A percentile compares a stretch with the other conserved stretches of the same genome.
Conservation (phyloP, 2,329 filamentous ascomycete species). For the Botrytis medusae region DNA sequence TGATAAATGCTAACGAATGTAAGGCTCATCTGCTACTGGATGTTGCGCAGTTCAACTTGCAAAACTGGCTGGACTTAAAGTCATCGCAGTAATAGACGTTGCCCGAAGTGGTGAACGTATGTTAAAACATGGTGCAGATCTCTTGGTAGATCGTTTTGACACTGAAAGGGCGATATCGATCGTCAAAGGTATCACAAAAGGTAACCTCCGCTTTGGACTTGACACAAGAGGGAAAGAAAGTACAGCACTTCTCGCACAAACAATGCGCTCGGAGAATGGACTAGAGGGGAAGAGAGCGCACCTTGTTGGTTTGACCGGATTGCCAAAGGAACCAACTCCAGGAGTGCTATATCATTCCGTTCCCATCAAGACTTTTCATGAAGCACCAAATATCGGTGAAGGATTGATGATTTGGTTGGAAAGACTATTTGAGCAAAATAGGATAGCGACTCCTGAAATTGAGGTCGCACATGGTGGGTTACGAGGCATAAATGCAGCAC, state of each 20-base stretch:
- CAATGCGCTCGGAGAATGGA: constrained; percentile 27
- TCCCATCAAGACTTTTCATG: constrained; percentile 75
- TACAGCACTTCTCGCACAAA: constrained; percentile 50
- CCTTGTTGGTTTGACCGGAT: constrained; percentile 64
- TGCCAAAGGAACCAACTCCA: constrained; percentile 53
- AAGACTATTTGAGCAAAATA: constrained; percentile 54
- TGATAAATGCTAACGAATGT: constrained; percentile 6
- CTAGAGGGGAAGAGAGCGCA: constrained; percentile 46
- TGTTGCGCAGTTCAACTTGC: constrained; percentile 67
- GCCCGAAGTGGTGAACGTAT: constrained; percentile 64
- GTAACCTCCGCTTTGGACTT: constrained; percentile 63
- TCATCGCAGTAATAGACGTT: constrained; percentile 65
- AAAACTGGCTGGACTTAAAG: constrained; percentile 61
- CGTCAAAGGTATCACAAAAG: constrained; percentile 57
- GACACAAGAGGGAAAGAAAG: constrained; percentile 68
- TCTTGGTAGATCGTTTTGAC: constrained; percentile 69
- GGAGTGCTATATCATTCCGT: constrained; percentile 45
- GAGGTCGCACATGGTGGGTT: constrained; percentile 63
- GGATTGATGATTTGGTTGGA: constrained; percentile 67
- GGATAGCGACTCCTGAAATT: constrained; percentile 62
- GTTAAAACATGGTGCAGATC: constrained; percentile 53
- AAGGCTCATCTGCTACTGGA: constrained; percentile 67
- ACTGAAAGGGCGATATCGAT: constrained; percentile 64
- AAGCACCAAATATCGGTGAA: constrained; percentile 62
- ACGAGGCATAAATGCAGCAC: constrained; percentile 63